Evolutionary conservation across 441 rosid species (phyloP), one percentile per base, ranked within the genome.

Genomic region (Arabidopsis hybrid): DNA sequence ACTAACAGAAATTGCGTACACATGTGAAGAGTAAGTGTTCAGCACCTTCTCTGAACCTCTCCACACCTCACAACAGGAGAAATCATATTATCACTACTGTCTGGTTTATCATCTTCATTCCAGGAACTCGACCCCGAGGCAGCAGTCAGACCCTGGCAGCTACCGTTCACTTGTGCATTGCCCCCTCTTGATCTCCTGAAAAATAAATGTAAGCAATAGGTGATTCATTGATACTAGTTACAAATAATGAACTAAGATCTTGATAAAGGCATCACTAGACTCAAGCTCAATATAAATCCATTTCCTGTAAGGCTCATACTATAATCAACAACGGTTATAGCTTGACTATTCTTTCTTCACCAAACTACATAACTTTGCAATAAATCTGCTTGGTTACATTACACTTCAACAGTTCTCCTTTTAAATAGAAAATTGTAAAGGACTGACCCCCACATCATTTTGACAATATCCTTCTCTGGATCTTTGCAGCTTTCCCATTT

Each of bases 41-140:
- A n/a, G 72, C 78, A 94, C 98, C 97, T 85, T 76, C 74, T 84
- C 40, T 71, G 83, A 74, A 49, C 65, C 59, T 80, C 81, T 70
- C 83, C 86, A 67, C 71, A 73, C 82, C 78, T 86, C 53, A 50
- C 60, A 29, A 75, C 49, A 72, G 87, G 82, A 73, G 87, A 83
- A 65, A 75, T 84, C 60, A 81, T 88, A 60, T 83, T 79, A 79
- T 91, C 91, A 76, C 94, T 90, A 77, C 87, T 82, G 70, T 79
- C 84, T 60, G 84, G 87, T 79, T 82, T 88, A 57, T 95, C 95
- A 66, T 91, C 97, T 29, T 80, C 89, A 76, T 69, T 78, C 85
- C 88, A 84, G 46, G 97, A 91, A 68, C 86, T 85, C 65, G 95
- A 91, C 78, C 91, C 97, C 45, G 98, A 89, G 64, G 90, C 84